phyloP scores from a whole-genome alignment of 2,329 filamentous ascomycete genomes.

The Cercospora sp. region DNA sequence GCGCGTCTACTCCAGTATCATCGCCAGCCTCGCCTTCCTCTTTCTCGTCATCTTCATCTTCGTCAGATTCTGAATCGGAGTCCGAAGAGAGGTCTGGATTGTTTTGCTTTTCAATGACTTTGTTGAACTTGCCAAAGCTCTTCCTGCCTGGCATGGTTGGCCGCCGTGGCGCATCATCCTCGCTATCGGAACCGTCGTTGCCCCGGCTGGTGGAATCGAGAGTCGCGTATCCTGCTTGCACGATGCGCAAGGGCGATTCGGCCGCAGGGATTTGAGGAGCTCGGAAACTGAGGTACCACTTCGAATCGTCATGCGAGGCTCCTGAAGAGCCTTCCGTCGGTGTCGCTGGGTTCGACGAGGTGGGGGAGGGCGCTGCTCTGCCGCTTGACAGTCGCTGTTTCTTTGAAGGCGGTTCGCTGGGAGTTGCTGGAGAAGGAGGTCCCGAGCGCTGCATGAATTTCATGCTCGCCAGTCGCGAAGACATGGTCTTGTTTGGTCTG shows the following conservation, averaged over 20 bases:
- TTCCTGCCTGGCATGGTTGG: slow-evolving; percentile 45
- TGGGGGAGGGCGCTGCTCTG: slow-evolving; percentile 43
- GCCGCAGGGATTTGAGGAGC: slow-evolving; percentile 41
- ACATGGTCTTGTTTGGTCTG: slow-evolving; percentile 68
- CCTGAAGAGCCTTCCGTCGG: slow-evolving; percentile 53
- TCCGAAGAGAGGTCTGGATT: slow-evolving; percentile 37
- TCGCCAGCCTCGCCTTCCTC: slow-evolving; percentile 45
- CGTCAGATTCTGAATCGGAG: slow-evolving; percentile 39
- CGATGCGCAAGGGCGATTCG: slow-evolving; percentile 53
- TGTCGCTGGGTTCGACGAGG: slow-evolving; percentile 34
- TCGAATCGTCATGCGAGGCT: slow-evolving; percentile 67
- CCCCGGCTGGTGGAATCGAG: slow-evolving; percentile 44
- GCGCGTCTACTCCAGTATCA: slow-evolving; percentile 43
- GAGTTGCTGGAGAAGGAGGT: slow-evolving; percentile 58
- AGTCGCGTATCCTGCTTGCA: slow-evolving; percentile 61
- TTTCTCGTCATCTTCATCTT: slow-evolving; percentile 40
- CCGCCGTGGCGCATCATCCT: slow-evolving; percentile 38
- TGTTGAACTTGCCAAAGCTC: slow-evolving; percentile 54
- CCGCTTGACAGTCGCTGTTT: slow-evolving; percentile 59
- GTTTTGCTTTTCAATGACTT: slow-evolving; percentile 45
- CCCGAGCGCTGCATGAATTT: slow-evolving; percentile 87
- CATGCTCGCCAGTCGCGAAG: slow-evolving; percentile 78
- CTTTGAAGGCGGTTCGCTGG: slow-evolving; percentile 60
- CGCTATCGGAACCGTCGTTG: slow-evolving; percentile 36
- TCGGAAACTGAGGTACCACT: slow-evolving; percentile 69